Conservation (phyloP, 306 rosid species). For the Spatholobus suberectus region DNA sequence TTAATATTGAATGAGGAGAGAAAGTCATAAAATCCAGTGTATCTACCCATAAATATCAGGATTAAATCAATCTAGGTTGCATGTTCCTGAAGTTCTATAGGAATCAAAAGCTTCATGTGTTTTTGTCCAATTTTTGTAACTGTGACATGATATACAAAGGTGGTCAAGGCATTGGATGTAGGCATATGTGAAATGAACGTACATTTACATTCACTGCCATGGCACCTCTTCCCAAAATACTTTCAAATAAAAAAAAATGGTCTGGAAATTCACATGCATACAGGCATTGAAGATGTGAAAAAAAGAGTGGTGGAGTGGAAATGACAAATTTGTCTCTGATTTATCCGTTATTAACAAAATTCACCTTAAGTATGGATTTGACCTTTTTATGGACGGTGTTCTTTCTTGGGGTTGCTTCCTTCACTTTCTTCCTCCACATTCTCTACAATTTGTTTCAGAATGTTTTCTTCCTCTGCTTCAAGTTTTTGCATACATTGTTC, state of each 20-base stretch:
- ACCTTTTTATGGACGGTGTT: background rate
- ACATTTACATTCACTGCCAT: slow-evolving; percentile 26
- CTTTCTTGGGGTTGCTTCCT: slow-evolving; percentile 17
- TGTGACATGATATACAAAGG: background rate
- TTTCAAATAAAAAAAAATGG: background rate
- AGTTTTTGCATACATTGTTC: slow-evolving; percentile 57
- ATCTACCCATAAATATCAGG: background rate
- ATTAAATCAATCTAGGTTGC: background rate
- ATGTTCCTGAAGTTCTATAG: background rate
- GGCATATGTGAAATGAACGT: background rate
- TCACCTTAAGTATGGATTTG: slow-evolving; percentile 9
- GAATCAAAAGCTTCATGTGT: background rate
- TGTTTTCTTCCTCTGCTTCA: slow-evolving; percentile 55
- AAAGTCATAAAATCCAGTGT: background rate
- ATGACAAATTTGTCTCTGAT: background rate
- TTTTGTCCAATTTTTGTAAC: background rate
- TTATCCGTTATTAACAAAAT: slow-evolving; percentile 13
- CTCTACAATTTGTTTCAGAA: slow-evolving; percentile 53
- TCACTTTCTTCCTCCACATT: slow-evolving; percentile 48
- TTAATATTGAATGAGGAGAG: background rate
- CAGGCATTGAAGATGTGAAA: slow-evolving; percentile 21
- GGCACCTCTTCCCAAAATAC: slow-evolving; percentile 9
- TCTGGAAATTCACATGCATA: slow-evolving; percentile 16
- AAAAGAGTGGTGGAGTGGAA: slow-evolving; percentile 1
- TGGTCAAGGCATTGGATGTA: slow-evolving; percentile 2